phyloP scores from a whole-genome alignment of 1,284 basidiomycete species.

The Acaromyces ingoldii region DNA sequence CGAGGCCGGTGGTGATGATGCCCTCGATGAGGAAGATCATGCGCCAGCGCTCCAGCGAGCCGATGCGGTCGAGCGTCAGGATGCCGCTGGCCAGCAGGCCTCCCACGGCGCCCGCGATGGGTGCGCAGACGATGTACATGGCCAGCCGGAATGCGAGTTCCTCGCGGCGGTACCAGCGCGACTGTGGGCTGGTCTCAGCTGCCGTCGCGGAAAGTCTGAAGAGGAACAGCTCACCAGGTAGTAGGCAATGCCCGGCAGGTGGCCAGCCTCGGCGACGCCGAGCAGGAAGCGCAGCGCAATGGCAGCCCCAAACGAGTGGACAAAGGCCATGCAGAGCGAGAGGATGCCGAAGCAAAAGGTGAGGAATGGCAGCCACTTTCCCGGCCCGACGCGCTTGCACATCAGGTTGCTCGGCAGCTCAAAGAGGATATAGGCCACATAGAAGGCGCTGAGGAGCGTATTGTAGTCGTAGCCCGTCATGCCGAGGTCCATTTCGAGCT shows the following conservation, averaged over 20 bases:
- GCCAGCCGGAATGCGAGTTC: conserved; percentile 50
- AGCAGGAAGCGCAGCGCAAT: conserved; percentile 50
- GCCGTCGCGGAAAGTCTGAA: no score
- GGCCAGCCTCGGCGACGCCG: conserved; percentile 50
- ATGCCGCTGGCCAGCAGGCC: conserved; percentile 39
- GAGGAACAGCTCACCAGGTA: no score
- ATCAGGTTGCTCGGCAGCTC: conserved; percentile 16
- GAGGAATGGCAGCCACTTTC: conserved; percentile 34
- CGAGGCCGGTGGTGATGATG: conserved; percentile 49
- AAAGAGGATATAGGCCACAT: conserved; percentile 36
- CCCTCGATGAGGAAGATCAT: conserved; percentile 34
- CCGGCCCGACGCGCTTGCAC: conserved; percentile 15
- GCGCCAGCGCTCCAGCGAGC: conserved; percentile 17
- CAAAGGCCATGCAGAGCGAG: conserved; percentile 40
- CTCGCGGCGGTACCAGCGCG: conserved; percentile 49
- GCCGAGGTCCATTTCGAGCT: conserved; percentile 29
- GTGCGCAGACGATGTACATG: conserved; percentile 35
- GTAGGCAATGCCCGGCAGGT: conserved; percentile 41
- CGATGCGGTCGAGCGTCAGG: conserved; percentile 37
- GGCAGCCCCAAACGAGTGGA: conserved; percentile 45
- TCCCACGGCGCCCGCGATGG: conserved; percentile 44
- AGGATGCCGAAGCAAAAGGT: conserved; percentile 28
- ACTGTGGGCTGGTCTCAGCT: neutral
- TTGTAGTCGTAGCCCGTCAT: conserved; percentile 36
- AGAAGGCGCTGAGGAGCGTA: conserved; percentile 17